These are phyloP conservation scores for Exophiala oligosperma DNA, from an alignment of 2,329 filamentous ascomycete species.

Conservation along the genomic window DNA sequence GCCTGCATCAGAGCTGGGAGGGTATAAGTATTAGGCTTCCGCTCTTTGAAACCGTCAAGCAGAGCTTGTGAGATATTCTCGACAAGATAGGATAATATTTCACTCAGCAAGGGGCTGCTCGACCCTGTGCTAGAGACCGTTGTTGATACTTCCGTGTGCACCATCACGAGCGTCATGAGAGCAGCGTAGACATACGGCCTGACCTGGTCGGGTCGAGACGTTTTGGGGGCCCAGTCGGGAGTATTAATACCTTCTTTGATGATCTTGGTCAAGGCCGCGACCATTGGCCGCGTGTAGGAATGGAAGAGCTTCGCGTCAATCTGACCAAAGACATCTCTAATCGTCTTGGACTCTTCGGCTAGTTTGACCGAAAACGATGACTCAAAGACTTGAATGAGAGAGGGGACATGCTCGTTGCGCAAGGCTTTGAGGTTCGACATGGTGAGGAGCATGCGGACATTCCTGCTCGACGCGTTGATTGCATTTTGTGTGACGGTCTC, in stretches of 20 bases:
- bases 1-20: conserved; percentile 91
- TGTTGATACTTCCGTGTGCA: conserved; percentile 86
- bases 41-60: conserved; percentile 73
- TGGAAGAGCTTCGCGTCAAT: conserved; percentile 91
- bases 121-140: conserved; percentile 64
- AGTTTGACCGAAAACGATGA: conserved; percentile 91
- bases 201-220: conserved; percentile 67
- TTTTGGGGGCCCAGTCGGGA: conserved; percentile 67
- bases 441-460: conserved; percentile 89
- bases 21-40: conserved; percentile 60
- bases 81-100: conserved; percentile 83
- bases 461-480: conserved; percentile 63
- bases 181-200: conserved; percentile 87
- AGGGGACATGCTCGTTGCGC: conserved; percentile 77
- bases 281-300: conserved; percentile 80
- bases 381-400: conserved; percentile 89
- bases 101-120: conserved; percentile 70
- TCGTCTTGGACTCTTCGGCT: conserved; percentile 88
- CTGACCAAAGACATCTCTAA: conserved; percentile 84
- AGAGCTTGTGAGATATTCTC: conserved; percentile 78
- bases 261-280: conserved; percentile 65
- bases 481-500: conserved; percentile 47
- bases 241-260: conserved; percentile 72
- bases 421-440: conserved; percentile 88
- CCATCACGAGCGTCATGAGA: conserved; percentile 80